Conservation (phyloP, 177 flowering plant genomes). For the Vitis hybrid region DNA sequence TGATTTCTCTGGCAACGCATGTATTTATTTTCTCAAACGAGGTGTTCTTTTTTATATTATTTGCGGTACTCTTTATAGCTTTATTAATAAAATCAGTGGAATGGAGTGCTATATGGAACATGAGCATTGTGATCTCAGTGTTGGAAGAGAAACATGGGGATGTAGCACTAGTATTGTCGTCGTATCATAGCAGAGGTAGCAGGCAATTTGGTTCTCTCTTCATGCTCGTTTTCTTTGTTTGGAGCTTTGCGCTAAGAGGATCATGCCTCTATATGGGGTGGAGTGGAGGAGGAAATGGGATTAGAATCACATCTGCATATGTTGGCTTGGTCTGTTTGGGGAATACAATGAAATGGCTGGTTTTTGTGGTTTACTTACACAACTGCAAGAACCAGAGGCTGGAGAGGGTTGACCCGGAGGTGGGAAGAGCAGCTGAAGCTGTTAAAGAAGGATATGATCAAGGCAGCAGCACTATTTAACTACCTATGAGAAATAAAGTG, state of each 20-base stretch:
- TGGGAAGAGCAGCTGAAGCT: no score
- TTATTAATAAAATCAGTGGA: constrained; percentile 18
- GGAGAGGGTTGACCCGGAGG: no score
- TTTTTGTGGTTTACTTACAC: no score
- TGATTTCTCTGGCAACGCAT: constrained; percentile 10
- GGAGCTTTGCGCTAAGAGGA: constrained; percentile 7
- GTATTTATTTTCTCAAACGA: neutral
- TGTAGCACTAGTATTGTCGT: constrained; percentile 18
- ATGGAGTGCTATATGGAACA: constrained; percentile 30
- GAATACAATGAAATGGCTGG: no score
- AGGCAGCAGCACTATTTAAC: no score
- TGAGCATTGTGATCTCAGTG: constrained; percentile 22
- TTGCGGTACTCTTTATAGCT: neutral
- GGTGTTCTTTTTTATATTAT: neutral
- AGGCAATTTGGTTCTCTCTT: constrained; percentile 11
- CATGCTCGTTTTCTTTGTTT: constrained; percentile 10
- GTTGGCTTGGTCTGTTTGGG: no score
- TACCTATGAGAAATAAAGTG: no score
- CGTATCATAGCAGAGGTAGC: constrained; percentile 23
- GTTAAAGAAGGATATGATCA: no score
- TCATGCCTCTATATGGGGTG: constrained; percentile 13
- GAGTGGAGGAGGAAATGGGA: neutral
- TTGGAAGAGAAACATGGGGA: constrained; percentile 27
- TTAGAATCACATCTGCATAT: no score
- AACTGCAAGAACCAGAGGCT: no score